Evolutionary conservation across 179 eudicot species (phyloP).

Genomic region (Actinidia arguta): DNA sequence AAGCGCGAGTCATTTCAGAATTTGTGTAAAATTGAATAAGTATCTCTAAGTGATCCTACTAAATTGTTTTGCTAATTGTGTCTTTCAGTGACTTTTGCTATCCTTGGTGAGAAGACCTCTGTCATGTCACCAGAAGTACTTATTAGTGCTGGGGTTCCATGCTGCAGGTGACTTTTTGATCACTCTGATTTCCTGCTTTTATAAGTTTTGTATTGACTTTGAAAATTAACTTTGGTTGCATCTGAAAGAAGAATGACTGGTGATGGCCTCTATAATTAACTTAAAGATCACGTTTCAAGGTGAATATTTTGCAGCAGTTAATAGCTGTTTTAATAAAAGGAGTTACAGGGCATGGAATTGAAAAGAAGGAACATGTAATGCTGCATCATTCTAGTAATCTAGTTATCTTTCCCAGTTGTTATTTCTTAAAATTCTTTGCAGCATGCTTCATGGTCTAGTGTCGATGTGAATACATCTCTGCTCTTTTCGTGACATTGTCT

Average conservation of each 20-base stretch:
- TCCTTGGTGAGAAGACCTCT: slow-evolving; percentile 94
- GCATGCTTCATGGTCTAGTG: slow-evolving; percentile 14
- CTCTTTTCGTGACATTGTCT: slow-evolving; percentile 33
- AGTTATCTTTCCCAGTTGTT: neutral
- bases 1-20: slow-evolving; percentile 4
- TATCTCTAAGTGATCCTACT: slow-evolving; percentile 9
- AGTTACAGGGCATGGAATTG: slow-evolving; percentile 7
- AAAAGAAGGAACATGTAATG: slow-evolving; percentile 10
- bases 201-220: neutral
- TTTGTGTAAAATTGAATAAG: neutral
- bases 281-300: neutral
- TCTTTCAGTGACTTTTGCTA: slow-evolving; percentile 80
- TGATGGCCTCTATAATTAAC: slow-evolving; percentile 3
- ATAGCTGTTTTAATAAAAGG: neutral
- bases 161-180: slow-evolving; percentile 84
- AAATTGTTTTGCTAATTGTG: slow-evolving; percentile 12
- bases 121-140: slow-evolving; percentile 99
- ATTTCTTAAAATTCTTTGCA: neutral
- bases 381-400: slow-evolving; percentile 10
- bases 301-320: slow-evolving; percentile 12
- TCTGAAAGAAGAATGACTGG: slow-evolving; percentile 4
- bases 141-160: slow-evolving; percentile 84
- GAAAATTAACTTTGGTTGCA: neutral
- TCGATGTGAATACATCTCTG: neutral
- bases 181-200: slow-evolving; percentile 7